Evolutionary conservation across 1,284 basidiomycete species (phyloP), one percentile per base, ranked within the genome.

Genomic region (Apiotrichum akiyoshidainum): DNA sequence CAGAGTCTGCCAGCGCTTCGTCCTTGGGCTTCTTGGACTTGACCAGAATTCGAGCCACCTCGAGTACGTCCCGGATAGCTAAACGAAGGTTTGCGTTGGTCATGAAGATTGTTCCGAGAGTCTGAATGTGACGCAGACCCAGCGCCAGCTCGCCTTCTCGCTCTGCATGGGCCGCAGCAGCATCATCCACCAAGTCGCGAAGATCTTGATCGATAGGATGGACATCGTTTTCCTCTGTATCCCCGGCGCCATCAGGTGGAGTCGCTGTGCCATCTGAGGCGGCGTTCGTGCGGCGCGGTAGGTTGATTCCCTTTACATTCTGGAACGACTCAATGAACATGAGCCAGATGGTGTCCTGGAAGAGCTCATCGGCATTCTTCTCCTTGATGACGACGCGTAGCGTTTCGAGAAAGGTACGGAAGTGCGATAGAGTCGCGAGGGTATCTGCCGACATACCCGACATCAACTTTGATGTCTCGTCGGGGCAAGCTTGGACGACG

Each of bases 351-450:
- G 61, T 57, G 16, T 62, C 54, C 51, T 62, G 61, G 3, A 62
- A 26, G 21, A 62, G 34, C 48, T 62, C 54, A 48, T 62, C 61
- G 1, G 46, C 61, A 17, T 62, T 59, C 57, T 62, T 62, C 37
- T 56, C 54, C 8, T 34, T 37, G 31, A 62, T 17, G 2, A 53
- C 57, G 26, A 45, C 11, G 8, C 61, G 52, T n/a, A 59, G 11
- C 0, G 61, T 59, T 8, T 52, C 22, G 1, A 56, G 14, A 2
- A 52, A 33, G 2, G 19, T 11, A 21, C 49, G 45, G 14, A 40
- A 9, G 10, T 26, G 17, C 10, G 21, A 9, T 17, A 61, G 19
- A 10, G 21, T 55, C 2, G n/a, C 12, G 12, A 52, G 31, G 3
- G 55, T 57, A 13, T 57, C 55, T 40, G 45, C 44, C 17, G 45